These are phyloP conservation scores for Jatropha podagrica DNA, from an alignment of 441 rosid genomes.

Conservation along the genomic window DNA sequence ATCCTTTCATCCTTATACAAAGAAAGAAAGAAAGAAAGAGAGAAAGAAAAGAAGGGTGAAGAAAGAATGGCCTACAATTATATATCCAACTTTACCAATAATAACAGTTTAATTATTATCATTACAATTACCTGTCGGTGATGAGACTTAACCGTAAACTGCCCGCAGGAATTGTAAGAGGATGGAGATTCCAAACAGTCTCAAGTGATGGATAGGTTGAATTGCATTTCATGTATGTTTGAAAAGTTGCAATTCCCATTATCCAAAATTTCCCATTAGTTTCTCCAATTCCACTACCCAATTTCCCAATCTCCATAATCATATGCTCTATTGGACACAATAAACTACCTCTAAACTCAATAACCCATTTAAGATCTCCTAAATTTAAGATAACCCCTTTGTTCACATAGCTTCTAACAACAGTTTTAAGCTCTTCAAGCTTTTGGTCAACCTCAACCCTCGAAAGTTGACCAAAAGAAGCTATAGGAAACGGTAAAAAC, in stretches of 20 bases:
- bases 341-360: constrained; percentile 43
- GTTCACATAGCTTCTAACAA: constrained; percentile 36
- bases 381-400: constrained; percentile 56
- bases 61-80: no score
- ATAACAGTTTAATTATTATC: constrained; percentile 6
- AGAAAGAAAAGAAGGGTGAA: neutral
- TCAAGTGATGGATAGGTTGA: constrained; percentile 51
- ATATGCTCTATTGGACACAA: constrained; percentile 54
- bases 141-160: constrained; percentile 72
- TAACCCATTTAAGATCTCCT: constrained; percentile 61
- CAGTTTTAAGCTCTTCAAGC: constrained; percentile 43
- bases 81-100: constrained; percentile 21
- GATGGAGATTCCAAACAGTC: constrained; percentile 57
- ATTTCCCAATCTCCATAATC: constrained; percentile 54
- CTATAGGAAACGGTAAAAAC: constrained; percentile 44
- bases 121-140: constrained; percentile 55
- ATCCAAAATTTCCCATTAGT: constrained; percentile 50
- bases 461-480: constrained; percentile 39
- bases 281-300: constrained; percentile 43
- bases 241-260: constrained; percentile 52
- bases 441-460: constrained; percentile 55
- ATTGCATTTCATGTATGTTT: constrained; percentile 55
- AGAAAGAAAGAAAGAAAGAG: neutral
- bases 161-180: constrained; percentile 70
- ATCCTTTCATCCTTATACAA: neutral